These are phyloP conservation scores for Mucor lusitanicus DNA, from an alignment of 371 early-diverging fungal genomes.

Conservation along the genomic window DNA sequence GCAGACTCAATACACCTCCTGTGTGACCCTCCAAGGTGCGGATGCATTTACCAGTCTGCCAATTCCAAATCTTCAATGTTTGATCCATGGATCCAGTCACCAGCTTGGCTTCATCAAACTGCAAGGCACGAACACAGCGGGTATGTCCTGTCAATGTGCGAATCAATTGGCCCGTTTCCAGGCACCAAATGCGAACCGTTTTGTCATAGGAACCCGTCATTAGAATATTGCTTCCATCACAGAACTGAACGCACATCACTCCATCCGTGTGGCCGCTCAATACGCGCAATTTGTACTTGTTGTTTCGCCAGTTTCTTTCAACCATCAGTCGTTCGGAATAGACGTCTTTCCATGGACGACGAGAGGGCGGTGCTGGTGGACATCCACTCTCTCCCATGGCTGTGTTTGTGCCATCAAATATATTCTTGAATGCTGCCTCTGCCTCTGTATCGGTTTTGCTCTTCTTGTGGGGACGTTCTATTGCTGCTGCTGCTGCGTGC, in stretches of 20 bases:
- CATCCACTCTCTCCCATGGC: neutral
- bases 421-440: neutral
- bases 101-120: slow-evolving; percentile 82
- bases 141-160: slow-evolving; percentile 84
- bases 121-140: slow-evolving; percentile 83
- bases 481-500: neutral
- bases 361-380: neutral
- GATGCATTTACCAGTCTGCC: slow-evolving; percentile 86
- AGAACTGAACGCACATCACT: slow-evolving; percentile 86
- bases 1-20: slow-evolving; percentile 82
- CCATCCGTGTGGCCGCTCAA: slow-evolving; percentile 84
- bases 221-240: slow-evolving; percentile 68
- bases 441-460: slow-evolving; percentile 8
- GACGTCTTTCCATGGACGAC: slow-evolving; percentile 82
- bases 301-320: slow-evolving; percentile 85
- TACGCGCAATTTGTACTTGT: slow-evolving; percentile 59
- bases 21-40: slow-evolving; percentile 85
- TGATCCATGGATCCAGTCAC: slow-evolving; percentile 91
- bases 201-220: slow-evolving; percentile 88
- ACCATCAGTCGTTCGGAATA: slow-evolving; percentile 81
- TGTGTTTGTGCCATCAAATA: neutral
- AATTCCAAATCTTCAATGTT: slow-evolving; percentile 97
- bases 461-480: neutral
- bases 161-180: slow-evolving; percentile 73
- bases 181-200: slow-evolving; percentile 81